phyloP scores from a whole-genome alignment of 805 yeast genomes.

The Barnettozyma botsteinii region DNA sequence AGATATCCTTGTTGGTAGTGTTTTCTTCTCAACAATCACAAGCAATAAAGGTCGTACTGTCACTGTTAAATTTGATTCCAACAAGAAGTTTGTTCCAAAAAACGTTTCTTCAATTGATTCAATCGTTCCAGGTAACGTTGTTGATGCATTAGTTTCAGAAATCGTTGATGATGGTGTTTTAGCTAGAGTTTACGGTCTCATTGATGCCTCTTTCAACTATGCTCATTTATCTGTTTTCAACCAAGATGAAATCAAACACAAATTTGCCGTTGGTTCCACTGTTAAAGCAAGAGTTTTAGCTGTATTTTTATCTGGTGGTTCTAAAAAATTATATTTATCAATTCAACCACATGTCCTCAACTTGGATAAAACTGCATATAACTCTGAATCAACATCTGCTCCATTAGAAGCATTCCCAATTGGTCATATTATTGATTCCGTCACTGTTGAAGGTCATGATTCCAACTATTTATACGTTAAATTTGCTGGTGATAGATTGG shows the following conservation, averaged over 20 bases:
- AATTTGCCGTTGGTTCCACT: slow-evolving; percentile 60
- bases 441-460: slow-evolving; percentile 56
- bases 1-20: slow-evolving; percentile 53
- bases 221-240: slow-evolving; percentile 53
- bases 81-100: slow-evolving; percentile 42
- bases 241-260: slow-evolving; percentile 48
- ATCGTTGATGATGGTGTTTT: slow-evolving; percentile 56
- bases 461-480: slow-evolving; percentile 49
- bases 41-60: slow-evolving; percentile 51
- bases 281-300: slow-evolving; percentile 69
- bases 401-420: slow-evolving; percentile 65
- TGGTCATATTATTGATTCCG: slow-evolving; percentile 60
- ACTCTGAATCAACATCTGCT: slow-evolving; percentile 26
- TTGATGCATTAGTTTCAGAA: slow-evolving; percentile 65
- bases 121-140: slow-evolving; percentile 77
- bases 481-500: slow-evolving; percentile 50
- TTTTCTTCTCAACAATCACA: slow-evolving; percentile 54
- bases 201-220: slow-evolving; percentile 63
- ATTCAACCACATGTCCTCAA: slow-evolving; percentile 47
- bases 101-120: slow-evolving; percentile 72
- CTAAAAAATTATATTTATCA: slow-evolving; percentile 60
- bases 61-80: slow-evolving; percentile 44
- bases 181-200: slow-evolving; percentile 70
- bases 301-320: slow-evolving; percentile 43
- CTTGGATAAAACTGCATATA: slow-evolving; percentile 21